phyloP scores from a whole-genome alignment of 768 basidiomycete genomes.

The Leucocoprinus leucothites region DNA sequence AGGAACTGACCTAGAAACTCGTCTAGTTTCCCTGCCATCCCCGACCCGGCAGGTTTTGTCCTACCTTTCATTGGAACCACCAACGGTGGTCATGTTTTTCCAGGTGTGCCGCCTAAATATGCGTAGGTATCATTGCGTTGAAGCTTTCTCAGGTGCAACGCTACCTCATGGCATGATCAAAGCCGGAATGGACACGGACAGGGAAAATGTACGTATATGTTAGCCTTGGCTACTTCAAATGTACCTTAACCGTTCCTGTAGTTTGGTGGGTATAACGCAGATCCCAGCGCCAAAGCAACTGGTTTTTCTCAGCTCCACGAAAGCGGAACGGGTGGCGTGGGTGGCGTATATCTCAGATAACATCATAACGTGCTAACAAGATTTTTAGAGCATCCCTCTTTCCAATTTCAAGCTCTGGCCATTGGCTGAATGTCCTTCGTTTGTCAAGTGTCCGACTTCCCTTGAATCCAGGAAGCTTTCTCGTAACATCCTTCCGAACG shows the following conservation, averaged over 20 bases:
- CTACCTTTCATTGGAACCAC: constrained; percentile 63
- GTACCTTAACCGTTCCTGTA: constrained; percentile 16
- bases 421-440: constrained; percentile 45
- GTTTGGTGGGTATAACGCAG: constrained; percentile 48
- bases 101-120: constrained; percentile 35
- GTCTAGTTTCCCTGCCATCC: constrained; percentile 15
- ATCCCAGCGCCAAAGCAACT: constrained; percentile 40
- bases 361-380: neutral
- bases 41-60: constrained; percentile 44
- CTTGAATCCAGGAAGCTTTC: constrained; percentile 41
- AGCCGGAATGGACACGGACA: constrained; percentile 64
- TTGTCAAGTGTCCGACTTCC: constrained; percentile 50
- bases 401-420: constrained; percentile 65
- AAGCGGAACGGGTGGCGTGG: constrained; percentile 58
- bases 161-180: constrained; percentile 72
- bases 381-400: constrained; percentile 43
- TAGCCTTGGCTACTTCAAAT: neutral
- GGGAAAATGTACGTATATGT: constrained; percentile 38
- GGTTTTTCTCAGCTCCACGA: constrained; percentile 68
- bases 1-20: no score
- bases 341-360: constrained; percentile 16
- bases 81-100: constrained; percentile 65
- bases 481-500: constrained; percentile 35
- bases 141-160: constrained; percentile 44
- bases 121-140: neutral